phyloP scores from a whole-genome alignment of 2,329 filamentous ascomycete species.

The Xylariaceae sp. region DNA sequence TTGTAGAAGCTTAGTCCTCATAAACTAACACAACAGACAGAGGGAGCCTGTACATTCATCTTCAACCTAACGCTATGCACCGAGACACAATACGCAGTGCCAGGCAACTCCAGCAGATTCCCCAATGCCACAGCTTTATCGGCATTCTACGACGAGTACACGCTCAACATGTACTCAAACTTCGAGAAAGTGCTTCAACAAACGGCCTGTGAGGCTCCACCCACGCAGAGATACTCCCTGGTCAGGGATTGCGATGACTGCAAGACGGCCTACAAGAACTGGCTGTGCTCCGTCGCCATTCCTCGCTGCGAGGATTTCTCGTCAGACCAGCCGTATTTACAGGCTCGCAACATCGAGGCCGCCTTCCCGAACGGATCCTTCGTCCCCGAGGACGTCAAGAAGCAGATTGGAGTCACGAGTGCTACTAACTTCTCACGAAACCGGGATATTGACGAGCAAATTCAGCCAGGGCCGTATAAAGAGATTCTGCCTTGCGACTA shows the following conservation, averaged over 20 bases:
- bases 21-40: constrained; percentile 8
- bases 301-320: constrained; percentile 87
- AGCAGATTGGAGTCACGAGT: constrained; percentile 26
- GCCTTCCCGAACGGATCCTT: constrained; percentile 69
- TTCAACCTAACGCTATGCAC: constrained; percentile 87
- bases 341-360: constrained; percentile 69
- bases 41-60: constrained; percentile 68
- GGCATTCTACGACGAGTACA: constrained; percentile 74
- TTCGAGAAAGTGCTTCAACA: constrained; percentile 83
- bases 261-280: constrained; percentile 78
- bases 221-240: constrained; percentile 77
- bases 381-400: constrained; percentile 35
- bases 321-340: constrained; percentile 50
- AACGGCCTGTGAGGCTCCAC: constrained; percentile 75
- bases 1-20: not conserved
- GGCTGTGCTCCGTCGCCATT: constrained; percentile 91
- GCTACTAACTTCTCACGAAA: constrained; percentile 64
- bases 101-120: constrained; percentile 67
- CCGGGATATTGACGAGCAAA: constrained; percentile 64
- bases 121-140: constrained; percentile 61
- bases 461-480: constrained; percentile 87
- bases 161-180: constrained; percentile 65
- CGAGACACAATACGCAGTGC: constrained; percentile 87
- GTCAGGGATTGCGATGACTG: constrained; percentile 75
- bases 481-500: constrained; percentile 88